Conservation (phyloP, 1,284 basidiomycete species). For the Ceratobasidium sp. region DNA sequence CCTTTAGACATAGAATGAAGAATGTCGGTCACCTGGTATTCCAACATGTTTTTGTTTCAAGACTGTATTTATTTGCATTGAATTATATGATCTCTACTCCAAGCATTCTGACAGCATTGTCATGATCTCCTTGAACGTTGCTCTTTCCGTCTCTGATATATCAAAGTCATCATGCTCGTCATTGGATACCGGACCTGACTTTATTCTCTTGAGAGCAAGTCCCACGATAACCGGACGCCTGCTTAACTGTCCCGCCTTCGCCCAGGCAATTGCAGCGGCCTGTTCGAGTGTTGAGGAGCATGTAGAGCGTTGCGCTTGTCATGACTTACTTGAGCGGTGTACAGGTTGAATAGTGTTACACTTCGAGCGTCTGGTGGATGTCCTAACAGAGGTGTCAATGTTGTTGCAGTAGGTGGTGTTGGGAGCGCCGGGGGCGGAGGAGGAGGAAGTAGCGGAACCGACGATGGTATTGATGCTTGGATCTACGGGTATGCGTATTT, state of each 20-base stretch:
- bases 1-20: slow-evolving; percentile 37
- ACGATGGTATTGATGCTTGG: slow-evolving; percentile 78
- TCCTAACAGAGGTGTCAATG: slow-evolving; percentile 80
- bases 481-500: slow-evolving; percentile 59
- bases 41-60: slow-evolving; percentile 13
- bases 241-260: slow-evolving; percentile 56
- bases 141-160: slow-evolving; percentile 58
- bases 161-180: slow-evolving; percentile 47
- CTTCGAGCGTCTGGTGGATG: slow-evolving; percentile 62
- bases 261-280: slow-evolving; percentile 85
- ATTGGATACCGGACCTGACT: slow-evolving; percentile 11
- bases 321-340: slow-evolving; percentile 67
- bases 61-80: neutral
- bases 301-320: neutral
- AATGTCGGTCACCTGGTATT: slow-evolving; percentile 38
- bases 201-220: slow-evolving; percentile 62
- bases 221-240: slow-evolving; percentile 70
- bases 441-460: slow-evolving; percentile 59
- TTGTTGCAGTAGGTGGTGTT: slow-evolving; percentile 72
- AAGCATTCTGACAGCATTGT: slow-evolving; percentile 62
- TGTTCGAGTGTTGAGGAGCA: neutral
- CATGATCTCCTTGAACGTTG: slow-evolving; percentile 73
- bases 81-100: slow-evolving; percentile 25
- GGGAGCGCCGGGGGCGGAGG: slow-evolving; percentile 61
- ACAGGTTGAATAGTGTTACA: slow-evolving; percentile 79